A percentile compares a stretch with the other conserved stretches of the same genome.
Evolutionary conservation across 108 stramenopile species (phyloP).

Genomic region (Pseudonitzschia pungens): DNA sequence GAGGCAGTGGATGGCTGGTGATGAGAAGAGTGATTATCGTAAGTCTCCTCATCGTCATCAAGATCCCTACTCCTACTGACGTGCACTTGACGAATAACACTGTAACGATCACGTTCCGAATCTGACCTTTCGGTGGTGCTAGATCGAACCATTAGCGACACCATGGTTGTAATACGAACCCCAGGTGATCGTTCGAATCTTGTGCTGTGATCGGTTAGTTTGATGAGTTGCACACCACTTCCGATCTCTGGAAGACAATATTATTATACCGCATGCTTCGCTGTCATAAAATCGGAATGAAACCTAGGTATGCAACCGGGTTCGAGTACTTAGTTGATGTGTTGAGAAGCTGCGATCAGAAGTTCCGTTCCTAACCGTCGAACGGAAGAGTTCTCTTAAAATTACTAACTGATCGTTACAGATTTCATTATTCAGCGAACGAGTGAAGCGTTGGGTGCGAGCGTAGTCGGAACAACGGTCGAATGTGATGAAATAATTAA

Average conservation of each 20-base stretch:
- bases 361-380: too few relatives aligned
- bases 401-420: neutral
- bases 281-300: too few relatives aligned
- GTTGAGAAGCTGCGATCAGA: too few relatives aligned
- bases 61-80: too few relatives aligned
- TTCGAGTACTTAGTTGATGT: too few relatives aligned
- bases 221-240: too few relatives aligned
- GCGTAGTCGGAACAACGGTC: neutral
- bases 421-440: neutral
- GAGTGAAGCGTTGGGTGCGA: neutral
- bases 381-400: too few relatives aligned
- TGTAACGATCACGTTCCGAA: neutral
- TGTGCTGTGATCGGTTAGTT: too few relatives aligned
- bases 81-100: neutral
- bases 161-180: neutral
- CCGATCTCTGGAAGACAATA: too few relatives aligned
- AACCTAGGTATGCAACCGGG: too few relatives aligned
- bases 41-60: neutral
- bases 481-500: neutral
- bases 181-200: too few relatives aligned
- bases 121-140: neutral
- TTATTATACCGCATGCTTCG: too few relatives aligned
- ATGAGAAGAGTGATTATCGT: conserved; percentile 4
- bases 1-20: conserved; percentile 3
- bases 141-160: neutral